Base-by-base conservation (phyloP, 2,329 filamentous ascomycete species). In the Lasiodiplodia sp. region DNA sequence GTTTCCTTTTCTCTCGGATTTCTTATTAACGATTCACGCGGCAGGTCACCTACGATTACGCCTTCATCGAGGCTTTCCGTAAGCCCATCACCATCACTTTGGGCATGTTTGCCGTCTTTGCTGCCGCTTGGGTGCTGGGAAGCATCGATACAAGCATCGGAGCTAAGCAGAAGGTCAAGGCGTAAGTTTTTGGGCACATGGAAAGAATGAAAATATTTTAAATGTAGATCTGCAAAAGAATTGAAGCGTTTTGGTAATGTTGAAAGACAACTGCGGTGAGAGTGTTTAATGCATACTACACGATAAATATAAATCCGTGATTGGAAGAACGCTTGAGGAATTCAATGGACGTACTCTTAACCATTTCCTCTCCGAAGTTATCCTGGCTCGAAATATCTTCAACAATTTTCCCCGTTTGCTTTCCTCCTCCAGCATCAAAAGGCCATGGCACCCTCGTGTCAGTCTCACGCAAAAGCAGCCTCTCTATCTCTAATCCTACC, bases 61-160 rank as follows among this genome's bases (percentile, higher is more conserved):
- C 94, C 1, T 85, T 91, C 72, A 77, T 86, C 2, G 91, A 92
- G 34, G 88, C 87, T 49, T 87, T 97, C 74, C 89, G 94, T 75
- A 99, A 99, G 84, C 96, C 96, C 0, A 73, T 97, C 23, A 88
- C 95, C 28, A 87, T 98, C 70, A 93, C 96, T 72, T 83, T 84
- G 38, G 93, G 91, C 73, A 82, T 92, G 71, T 78, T 96, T 72
- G 83, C 86, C n/a, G 82, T 97, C 14, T 97, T 97, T 80, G 84
- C 88, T 51, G 86, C 89, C 2, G 86, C 88, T 5, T 97, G 92
- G 90, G 82, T 89, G 3, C 79, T 97, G 69, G 91, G 93, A 38
- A 90, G 88, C 75, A 83, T 97, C 71, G 91, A 97, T 77, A 87
- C 94, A 56, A 94, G 92, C 78, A 96, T 97, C 81, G 89, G 86